Conservation (phyloP, 2,329 filamentous ascomycete species). For the Ophiostoma sp. region DNA sequence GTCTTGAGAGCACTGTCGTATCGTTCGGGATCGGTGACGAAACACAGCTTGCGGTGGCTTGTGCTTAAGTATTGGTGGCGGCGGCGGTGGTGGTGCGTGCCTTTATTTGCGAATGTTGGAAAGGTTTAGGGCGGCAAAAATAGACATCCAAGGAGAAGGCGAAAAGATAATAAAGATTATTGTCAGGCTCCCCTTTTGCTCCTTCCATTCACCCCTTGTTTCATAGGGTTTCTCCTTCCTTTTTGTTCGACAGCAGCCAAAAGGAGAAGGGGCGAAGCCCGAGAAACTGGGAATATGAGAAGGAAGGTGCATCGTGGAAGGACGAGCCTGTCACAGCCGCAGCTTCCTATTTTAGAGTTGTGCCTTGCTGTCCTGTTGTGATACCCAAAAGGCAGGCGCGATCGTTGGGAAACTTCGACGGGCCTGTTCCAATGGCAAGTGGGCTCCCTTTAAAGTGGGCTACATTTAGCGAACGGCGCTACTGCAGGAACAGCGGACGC, state of each 20-base stretch:
- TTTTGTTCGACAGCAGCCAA: neutral
- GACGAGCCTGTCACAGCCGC: neutral
- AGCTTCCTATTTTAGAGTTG: constrained; percentile 13
- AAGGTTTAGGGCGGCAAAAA: constrained; percentile 1
- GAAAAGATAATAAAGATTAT: neutral
- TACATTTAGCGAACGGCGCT: constrained; percentile 10
- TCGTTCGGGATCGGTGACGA: neutral
- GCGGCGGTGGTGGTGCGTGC: neutral
- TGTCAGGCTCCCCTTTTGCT: neutral
- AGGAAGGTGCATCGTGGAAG: neutral
- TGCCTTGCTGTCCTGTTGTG: neutral
- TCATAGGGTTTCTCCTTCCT: constrained; percentile 1
- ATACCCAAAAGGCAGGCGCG: neutral
- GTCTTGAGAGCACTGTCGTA: neutral
- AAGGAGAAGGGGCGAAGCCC: constrained; percentile 8
- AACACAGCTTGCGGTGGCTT: neutral
- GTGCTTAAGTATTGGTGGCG: neutral
- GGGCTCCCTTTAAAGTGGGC: neutral
- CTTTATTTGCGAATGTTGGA: neutral
- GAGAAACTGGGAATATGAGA: neutral
- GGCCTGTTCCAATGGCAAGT: neutral
- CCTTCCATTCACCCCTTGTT: constrained; percentile 1
- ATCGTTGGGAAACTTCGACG: neutral
- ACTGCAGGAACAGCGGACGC: constrained; percentile 13
- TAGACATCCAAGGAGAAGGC: neutral